Base-by-base conservation (phyloP, 768 basidiomycete species). In the Lactarius evosmus region DNA sequence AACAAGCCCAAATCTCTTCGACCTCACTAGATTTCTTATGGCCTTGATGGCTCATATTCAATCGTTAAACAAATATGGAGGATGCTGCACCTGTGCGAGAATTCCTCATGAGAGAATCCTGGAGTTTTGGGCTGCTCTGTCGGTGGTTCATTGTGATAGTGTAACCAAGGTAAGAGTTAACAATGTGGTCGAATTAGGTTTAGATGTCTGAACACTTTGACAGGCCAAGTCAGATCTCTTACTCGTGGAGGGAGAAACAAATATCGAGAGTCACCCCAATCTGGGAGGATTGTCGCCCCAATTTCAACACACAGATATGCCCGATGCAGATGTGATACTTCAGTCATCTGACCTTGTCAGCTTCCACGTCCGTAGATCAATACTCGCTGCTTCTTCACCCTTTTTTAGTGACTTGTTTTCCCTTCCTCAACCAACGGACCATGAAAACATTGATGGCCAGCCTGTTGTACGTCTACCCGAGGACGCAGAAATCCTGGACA, bases 91-190 rank as follows among this genome's bases (percentile, higher is more conserved):
- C 7, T 53, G 52, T 36, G 54, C 19, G 34, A 30, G 16, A 0
- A 51, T 50, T 7, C 4, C 49, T 16, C 22, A 29, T 11, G 25
- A 51, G 30, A 38, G 7, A 5, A 56, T 62, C 11, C 27, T n/a
- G 8, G 36, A 12, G 8, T 57, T 62, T 40, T 62, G 61, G 61
- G 55, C 29, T 0, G 55, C 36, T 40, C 33, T 62, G 36, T 30
- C 29, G 11, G 22, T n/a, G 17, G 56, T 51, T 9, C 14, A 56
- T n/a, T 11, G 29, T 3, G 17, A 44, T n/a, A 55, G 60, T 46
- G 30, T 50, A 3, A 16, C 29, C 5, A 41, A 33, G 25, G 57
- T 52, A 25, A 62, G 44, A 5, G 11, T 32, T n/a, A 9, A 30
- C 4, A 22, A 22, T 32, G 5, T 32, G 17, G 11, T 9, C 17